These are phyloP conservation scores for Xylariaceae sp. DNA, from an alignment of 2,329 filamentous ascomycete species.

Conservation along the genomic window DNA sequence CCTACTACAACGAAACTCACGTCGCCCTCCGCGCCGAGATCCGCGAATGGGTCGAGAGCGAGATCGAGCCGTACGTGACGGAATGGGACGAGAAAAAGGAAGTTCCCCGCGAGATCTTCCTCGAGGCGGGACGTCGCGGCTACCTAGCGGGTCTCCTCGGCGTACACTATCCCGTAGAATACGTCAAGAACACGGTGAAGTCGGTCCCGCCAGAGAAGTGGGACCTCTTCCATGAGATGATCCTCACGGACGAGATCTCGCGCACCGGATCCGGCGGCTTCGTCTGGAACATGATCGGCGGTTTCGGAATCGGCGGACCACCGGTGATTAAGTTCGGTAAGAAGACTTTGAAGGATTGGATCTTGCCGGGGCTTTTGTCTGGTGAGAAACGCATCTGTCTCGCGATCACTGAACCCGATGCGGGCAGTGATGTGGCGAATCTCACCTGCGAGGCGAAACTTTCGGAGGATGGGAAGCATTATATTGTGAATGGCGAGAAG, in stretches of 20 bases:
- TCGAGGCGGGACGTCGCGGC: constrained; percentile 87
- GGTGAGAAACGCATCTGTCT: constrained; percentile 97
- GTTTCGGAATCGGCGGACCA: constrained; percentile 92
- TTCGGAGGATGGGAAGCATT: constrained; percentile 93
- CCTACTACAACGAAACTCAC: constrained; percentile 94
- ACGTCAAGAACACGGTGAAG: constrained; percentile 65
- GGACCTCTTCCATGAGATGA: constrained; percentile 98
- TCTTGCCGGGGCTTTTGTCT: constrained; percentile 79
- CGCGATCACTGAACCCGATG: constrained; percentile 95
- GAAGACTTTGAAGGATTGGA: constrained; percentile 76
- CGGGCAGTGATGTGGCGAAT: constrained; percentile 91
- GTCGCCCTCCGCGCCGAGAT: constrained; percentile 85
- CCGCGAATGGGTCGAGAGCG: constrained; percentile 83
- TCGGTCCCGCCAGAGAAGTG: constrained; percentile 82
- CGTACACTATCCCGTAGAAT: constrained; percentile 71
- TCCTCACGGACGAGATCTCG: constrained; percentile 90
- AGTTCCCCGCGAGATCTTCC: constrained; percentile 85
- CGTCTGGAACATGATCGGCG: constrained; percentile 94
- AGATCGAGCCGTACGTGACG: constrained; percentile 83
- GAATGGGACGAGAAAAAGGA: constrained; percentile 97
- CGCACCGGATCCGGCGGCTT: constrained; percentile 85
- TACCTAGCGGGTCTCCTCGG: constrained; percentile 92
- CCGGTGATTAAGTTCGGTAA: constrained; percentile 89
- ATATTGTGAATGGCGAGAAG: constrained; percentile 99
- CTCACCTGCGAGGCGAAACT: constrained; percentile 93